Evolutionary conservation across 1,284 basidiomycete genomes (phyloP), one percentile per base, ranked within the genome.

Genomic region (Wallemia mellicola): DNA sequence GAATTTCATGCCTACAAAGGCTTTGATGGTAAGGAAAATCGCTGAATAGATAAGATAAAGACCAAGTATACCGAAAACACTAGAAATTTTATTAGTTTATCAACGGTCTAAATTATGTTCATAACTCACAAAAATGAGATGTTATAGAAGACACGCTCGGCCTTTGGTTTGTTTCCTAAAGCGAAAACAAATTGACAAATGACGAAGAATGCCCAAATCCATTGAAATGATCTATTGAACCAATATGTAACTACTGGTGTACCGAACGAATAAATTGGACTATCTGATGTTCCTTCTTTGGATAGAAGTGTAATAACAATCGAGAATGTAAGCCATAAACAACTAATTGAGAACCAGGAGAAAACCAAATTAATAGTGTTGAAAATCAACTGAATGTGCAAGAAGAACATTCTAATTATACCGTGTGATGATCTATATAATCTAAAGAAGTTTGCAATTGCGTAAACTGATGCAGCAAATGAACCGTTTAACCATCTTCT

Each of bases 401-500:
- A 80, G 74, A 94, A 89, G 74, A 95, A 80, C 83, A 88, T 87
- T 66, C 68, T 80, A 64, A 87, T 79, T 60, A 82, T 77, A 26
- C 82, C 82, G 66, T 91, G 86, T 22, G 79, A 77, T 54, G 84
- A 86, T 67, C 76, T 78, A 72, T 95, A 96, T 60, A 95, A 76
- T 63, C 80, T 76, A 74, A 86, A 88, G 71, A 95, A 96, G 71
- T 94, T 87, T 64, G 89, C 83, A n/a, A 94, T 71, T 14, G 87
- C 81, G 70, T 95, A 96, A 79, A 83, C 83, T 1, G 87, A 89
- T 9, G 91, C 92, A 32, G 91, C 91, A 66, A 96, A 95, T 14
- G 86, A 92, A 62, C 92, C 92, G 67, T 98, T 98, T 66, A 96
- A 70, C 92, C 87, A 94, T 64, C 88, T 81, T 64, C 87, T 82